These are phyloP conservation scores for Aspergillus oerlinghausenensis DNA, from an alignment of 2,329 filamentous ascomycete genomes.

Conservation along the genomic window DNA sequence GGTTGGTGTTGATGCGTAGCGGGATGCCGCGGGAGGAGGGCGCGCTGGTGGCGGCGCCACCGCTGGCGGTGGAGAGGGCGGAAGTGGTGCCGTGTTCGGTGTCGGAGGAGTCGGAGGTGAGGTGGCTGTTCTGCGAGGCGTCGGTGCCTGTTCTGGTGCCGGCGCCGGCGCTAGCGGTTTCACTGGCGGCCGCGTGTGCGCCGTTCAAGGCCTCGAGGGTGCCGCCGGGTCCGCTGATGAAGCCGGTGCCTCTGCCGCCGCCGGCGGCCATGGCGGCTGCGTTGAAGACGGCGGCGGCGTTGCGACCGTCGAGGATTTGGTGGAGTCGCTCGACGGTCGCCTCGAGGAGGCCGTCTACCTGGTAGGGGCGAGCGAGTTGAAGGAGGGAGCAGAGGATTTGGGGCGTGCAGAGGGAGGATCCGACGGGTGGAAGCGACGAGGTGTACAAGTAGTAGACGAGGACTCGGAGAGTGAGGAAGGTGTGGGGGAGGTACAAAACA, in stretches of 20 bases:
- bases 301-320: constrained; percentile 81
- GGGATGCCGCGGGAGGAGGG: constrained; percentile 28
- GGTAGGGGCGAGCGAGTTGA: constrained; percentile 88
- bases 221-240: constrained; percentile 51
- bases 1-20: constrained; percentile 39
- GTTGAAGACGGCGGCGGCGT: constrained; percentile 96
- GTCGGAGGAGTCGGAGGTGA: constrained; percentile 37
- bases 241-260: constrained; percentile 78
- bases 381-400: constrained; percentile 94
- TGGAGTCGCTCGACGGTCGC: constrained; percentile 89
- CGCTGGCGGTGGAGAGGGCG: constrained; percentile 23
- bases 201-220: constrained; percentile 41
- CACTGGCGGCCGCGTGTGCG: constrained; percentile 21
- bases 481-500: constrained; percentile 89
- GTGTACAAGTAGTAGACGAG: constrained; percentile 93
- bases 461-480: constrained; percentile 80
- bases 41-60: constrained; percentile 19
- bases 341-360: constrained; percentile 86
- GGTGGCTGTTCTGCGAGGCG: constrained; percentile 24
- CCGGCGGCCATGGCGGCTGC: constrained; percentile 97
- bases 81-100: constrained; percentile 32
- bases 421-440: constrained; percentile 72
- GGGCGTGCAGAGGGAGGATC: constrained; percentile 78
- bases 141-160: constrained; percentile 18
- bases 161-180: constrained; percentile 13